Percentiles rank a stretch among this genome's conserved stretches.
Conservation (phyloP, 768 basidiomycete genomes). For the Tylopilus intermedius region DNA sequence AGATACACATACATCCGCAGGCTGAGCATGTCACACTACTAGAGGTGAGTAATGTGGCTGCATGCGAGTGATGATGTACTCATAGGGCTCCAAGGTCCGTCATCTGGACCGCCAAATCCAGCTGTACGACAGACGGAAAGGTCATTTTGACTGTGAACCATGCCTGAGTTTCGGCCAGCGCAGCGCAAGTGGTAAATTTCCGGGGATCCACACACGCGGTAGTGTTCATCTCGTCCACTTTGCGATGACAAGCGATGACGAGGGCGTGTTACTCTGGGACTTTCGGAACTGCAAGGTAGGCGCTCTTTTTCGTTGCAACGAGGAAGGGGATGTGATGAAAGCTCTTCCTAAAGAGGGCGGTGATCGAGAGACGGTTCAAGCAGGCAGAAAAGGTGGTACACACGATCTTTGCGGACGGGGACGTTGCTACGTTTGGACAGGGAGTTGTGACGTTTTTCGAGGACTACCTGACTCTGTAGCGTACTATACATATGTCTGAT, state of each 20-base stretch:
- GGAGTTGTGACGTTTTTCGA: conserved; percentile 37
- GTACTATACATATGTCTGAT: conserved; percentile 5
- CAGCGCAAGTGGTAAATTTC: conserved; percentile 20
- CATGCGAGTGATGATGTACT: conserved; percentile 9
- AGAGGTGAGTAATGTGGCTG: conserved; percentile 37
- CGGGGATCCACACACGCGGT: conserved; percentile 34
- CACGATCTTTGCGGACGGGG: conserved; percentile 36
- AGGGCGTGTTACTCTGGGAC: conserved; percentile 44
- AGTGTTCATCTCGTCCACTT: conserved; percentile 39
- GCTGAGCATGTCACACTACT: conserved; percentile 39
- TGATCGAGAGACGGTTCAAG: conserved; percentile 30
- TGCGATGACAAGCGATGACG: conserved; percentile 43
- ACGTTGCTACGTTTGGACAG: conserved; percentile 39
- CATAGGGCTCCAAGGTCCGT: conserved; percentile 36
- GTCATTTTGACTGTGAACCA: conserved; percentile 36
- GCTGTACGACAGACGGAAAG: conserved; percentile 42
- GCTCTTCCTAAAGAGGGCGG: conserved; percentile 31
- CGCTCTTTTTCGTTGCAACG: conserved; percentile 8
- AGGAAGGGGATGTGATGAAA: conserved; percentile 18
- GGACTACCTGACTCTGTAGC: conserved; percentile 23
- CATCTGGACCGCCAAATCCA: conserved; percentile 47
- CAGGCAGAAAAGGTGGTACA: conserved; percentile 36
- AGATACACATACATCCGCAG: conserved; percentile 45
- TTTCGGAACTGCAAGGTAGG: conserved; percentile 44
- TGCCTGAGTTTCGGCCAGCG: conserved; percentile 44